Conservation (phyloP, 1,284 basidiomycete species). For the Sparassis latifolia region DNA sequence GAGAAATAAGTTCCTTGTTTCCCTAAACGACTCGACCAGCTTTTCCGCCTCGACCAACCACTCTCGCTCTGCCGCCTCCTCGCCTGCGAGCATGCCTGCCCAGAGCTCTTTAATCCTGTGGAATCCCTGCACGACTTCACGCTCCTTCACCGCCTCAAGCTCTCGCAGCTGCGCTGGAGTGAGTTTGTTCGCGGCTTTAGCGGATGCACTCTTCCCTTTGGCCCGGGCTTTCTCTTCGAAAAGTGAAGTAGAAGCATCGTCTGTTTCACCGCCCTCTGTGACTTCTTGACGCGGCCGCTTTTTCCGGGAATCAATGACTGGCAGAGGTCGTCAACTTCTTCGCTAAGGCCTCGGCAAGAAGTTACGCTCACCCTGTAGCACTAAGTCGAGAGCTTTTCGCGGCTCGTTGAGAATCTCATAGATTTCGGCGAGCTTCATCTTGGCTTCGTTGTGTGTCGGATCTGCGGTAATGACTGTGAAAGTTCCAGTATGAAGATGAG, state of each 20-base stretch:
- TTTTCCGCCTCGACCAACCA: conserved; percentile 85
- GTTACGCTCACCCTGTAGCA: conserved; percentile 66
- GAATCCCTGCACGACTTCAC: conserved; percentile 49
- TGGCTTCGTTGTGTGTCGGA: conserved; percentile 72
- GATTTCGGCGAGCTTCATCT: conserved; percentile 85
- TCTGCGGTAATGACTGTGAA: conserved; percentile 64
- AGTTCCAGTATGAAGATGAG: too few species aligned
- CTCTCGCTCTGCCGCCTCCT: conserved; percentile 42
- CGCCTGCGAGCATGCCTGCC: conserved; percentile 31
- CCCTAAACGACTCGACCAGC: conserved; percentile 83
- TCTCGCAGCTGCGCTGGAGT: conserved; percentile 48
- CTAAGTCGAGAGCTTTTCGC: conserved; percentile 77
- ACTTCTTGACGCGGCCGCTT: conserved; percentile 28
- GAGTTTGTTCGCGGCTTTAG: conserved; percentile 37
- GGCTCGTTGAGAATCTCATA: conserved; percentile 81
- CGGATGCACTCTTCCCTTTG: conserved; percentile 26
- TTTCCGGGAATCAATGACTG: conserved; percentile 66
- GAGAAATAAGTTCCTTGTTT: conserved; percentile 79
- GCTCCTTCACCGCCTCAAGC: conserved; percentile 57
- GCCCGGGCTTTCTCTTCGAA: conserved; percentile 44
- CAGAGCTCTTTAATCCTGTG: conserved; percentile 41
- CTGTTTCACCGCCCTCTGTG: conserved; percentile 17
- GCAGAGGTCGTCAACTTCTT: background rate
- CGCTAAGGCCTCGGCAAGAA: background rate
- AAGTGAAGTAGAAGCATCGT: conserved; percentile 35